Evolutionary conservation across 1,284 basidiomycete species (phyloP).

Genomic region (Erythrobasidium hasegawianum): DNA sequence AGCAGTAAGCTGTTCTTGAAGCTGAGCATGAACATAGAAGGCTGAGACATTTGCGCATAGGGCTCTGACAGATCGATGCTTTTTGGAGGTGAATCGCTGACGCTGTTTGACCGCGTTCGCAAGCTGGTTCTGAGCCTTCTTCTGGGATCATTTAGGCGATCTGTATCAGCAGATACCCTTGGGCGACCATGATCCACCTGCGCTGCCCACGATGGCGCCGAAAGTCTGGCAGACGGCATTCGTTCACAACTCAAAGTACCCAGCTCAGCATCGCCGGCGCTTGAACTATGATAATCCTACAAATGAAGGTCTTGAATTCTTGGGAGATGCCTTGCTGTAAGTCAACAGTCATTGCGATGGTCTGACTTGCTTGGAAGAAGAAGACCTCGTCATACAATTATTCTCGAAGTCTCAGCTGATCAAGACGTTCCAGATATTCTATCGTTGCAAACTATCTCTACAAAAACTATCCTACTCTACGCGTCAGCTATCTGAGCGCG

Average conservation of each 20-base stretch:
- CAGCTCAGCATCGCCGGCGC: constrained; percentile 10
- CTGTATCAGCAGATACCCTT: constrained; percentile 29
- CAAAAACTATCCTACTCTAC: constrained; percentile 24
- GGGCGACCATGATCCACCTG: constrained; percentile 10
- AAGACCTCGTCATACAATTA: neutral
- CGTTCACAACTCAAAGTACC: constrained; percentile 24
- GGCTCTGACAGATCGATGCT: too few species aligned
- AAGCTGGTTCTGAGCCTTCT: too few species aligned
- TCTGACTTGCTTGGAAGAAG: neutral
- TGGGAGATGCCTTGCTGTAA: constrained; percentile 33
- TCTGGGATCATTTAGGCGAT: constrained; percentile 12
- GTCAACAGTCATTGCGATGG: too few species aligned
- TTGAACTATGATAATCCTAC: constrained; percentile 22
- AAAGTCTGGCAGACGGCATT: constrained; percentile 29
- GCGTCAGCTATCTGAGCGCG: constrained; percentile 33
- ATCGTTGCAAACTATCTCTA: constrained; percentile 33
- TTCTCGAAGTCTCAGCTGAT: too few species aligned
- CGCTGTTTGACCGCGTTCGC: too few species aligned
- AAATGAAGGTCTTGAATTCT: constrained; percentile 32
- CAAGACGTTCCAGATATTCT: constrained; percentile 29
- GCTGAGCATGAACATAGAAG: too few species aligned
- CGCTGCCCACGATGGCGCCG: constrained; percentile 23
- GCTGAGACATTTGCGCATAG: too few species aligned
- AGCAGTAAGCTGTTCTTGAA: too few species aligned
- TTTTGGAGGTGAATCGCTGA: too few species aligned